Conservation (phyloP, 169 alveolate species). For the Plasmodium gonderi region DNA sequence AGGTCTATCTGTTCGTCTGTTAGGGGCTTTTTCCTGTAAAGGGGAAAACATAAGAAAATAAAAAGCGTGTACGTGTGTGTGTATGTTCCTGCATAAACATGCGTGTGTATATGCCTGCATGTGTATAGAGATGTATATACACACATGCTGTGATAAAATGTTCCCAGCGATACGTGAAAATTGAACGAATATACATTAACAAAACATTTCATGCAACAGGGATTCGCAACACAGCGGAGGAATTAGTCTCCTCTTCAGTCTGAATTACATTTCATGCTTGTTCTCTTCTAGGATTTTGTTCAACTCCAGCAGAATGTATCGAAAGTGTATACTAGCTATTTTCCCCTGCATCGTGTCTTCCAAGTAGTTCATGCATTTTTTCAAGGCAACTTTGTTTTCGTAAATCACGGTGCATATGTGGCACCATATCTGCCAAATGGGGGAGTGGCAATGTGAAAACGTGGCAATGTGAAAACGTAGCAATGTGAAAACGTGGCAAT, state of each 20-base stretch:
- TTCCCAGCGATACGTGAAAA: too few relatives aligned
- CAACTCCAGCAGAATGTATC: conserved; percentile 74
- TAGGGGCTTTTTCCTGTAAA: conserved; percentile 77
- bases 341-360: conserved; percentile 78
- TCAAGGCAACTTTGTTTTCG: conserved; percentile 75
- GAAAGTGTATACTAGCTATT: conserved; percentile 75
- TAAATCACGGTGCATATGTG: conserved; percentile 81
- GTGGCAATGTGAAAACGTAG: not conserved
- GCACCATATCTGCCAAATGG: conserved; percentile 77
- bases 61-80: not conserved
- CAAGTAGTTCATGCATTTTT: conserved; percentile 77
- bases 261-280: conserved; percentile 4
- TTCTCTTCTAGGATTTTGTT: conserved; percentile 70
- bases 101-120: not conserved
- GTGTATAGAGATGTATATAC: too few relatives aligned
- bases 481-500: not conserved
- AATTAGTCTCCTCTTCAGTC: not conserved
- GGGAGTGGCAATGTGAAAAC: not conserved
- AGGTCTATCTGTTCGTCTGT: conserved; percentile 83
- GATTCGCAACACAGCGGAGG: too few relatives aligned
- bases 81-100: not conserved
- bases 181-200: too few relatives aligned
- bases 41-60: not conserved
- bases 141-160: too few relatives aligned
- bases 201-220: too few relatives aligned